These are phyloP conservation scores for Tremella fuciformis DNA, from an alignment of 768 basidiomycete species.

Conservation along the genomic window DNA sequence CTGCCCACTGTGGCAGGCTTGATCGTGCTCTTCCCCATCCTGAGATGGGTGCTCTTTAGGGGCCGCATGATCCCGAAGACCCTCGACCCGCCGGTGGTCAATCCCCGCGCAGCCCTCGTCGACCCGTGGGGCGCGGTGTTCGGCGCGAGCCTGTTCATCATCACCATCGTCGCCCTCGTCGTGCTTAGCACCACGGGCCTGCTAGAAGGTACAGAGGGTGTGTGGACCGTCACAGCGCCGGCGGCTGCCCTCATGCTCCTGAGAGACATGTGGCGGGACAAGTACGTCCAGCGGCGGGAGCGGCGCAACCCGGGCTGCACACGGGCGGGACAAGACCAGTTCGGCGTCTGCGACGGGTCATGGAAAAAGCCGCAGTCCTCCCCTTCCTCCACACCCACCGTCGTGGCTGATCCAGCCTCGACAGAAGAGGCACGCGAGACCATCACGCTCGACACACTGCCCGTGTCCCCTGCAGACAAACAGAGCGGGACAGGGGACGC, in stretches of 20 bases:
- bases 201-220: slow-evolving; percentile 48
- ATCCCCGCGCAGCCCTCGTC: slow-evolving; percentile 62
- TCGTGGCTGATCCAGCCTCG: no score
- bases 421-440: neutral
- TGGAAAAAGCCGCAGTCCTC: neutral
- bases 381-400: neutral
- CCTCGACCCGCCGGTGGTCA: slow-evolving; percentile 47
- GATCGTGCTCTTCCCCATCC: slow-evolving; percentile 59
- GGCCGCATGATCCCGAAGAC: slow-evolving; percentile 31
- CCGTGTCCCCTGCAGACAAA: slow-evolving; percentile 1
- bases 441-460: slow-evolving; percentile 2
- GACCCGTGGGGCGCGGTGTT: slow-evolving; percentile 74
- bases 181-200: slow-evolving; percentile 61
- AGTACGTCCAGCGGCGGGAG: slow-evolving; percentile 7
- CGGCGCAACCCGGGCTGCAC: neutral
- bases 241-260: slow-evolving; percentile 70
- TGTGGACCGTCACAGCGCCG: slow-evolving; percentile 66
- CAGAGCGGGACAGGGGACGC: neutral
- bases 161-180: slow-evolving; percentile 70
- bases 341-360: slow-evolving; percentile 2
- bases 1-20: slow-evolving; percentile 72
- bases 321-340: neutral
- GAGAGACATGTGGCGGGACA: slow-evolving; percentile 60
- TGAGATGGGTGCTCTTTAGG: slow-evolving; percentile 39
- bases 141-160: slow-evolving; percentile 65